Base-by-base conservation (phyloP, 495 filamentous ascomycete genomes). In the Sphaerosporella brunnea region DNA sequence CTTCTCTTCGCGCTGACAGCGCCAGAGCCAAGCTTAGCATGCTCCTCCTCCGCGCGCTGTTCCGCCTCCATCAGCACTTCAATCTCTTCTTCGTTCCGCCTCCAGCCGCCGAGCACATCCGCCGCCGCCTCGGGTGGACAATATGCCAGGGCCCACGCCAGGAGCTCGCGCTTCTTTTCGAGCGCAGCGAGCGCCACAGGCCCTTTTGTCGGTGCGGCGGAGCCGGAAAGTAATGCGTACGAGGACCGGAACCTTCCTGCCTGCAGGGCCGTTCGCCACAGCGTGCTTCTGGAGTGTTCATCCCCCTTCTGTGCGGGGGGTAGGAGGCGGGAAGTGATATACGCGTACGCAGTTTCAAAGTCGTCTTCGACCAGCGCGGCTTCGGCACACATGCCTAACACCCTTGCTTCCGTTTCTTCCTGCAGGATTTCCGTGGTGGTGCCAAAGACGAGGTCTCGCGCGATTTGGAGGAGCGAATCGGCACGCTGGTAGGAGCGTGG, bases 301-400 rank as follows among this genome's bases (percentile, higher is more conserved):
- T 65, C 52, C 28, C 60, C 56, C 0, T 37, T 39, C 20, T 50
- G 43, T 18, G 61, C 60, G 30, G 61, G 53, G 5, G 68, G 68
- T 15, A 69, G 65, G 16, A 77, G 66, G 1, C 73, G 69, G 23
- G 68, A 93, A 49, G 92, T 74, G 26, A 93, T 80, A 64, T 90
- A 94, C 10, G 85, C 93, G 64, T 96, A 96, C 19, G 92, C 92
- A 0, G 92, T 96, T 52, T 93, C 88, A 53, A 96, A 96, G 58
- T 97, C 90, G 55, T 90, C 75, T 60, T 87, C 83, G 3, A 69
- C 66, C 1, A 96, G 73, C 23, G 88, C 84, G 3, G 86, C 79
- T 54, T 88, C 79, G 36, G 96, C 80, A 54, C 88, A 87, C 74
- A 93, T 84, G 43, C 79, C 79, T 24, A 77, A 81, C 43, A 97